Percentiles rank a stretch among this genome's conserved stretches.
Evolutionary conservation across 805 yeast species (phyloP).

Genomic region (Saturnispora gosingensis): DNA sequence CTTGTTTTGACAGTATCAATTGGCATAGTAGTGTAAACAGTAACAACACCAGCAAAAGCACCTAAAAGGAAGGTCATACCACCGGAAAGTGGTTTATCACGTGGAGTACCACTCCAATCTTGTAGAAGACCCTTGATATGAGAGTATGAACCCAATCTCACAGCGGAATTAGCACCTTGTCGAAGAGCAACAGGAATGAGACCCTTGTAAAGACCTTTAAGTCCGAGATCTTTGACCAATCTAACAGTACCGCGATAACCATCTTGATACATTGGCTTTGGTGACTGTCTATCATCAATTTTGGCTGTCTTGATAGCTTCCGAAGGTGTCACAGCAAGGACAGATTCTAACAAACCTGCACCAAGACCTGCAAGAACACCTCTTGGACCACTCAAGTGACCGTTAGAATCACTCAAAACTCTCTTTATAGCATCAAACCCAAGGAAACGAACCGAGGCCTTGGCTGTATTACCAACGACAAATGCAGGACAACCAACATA

Average conservation of each 20-base stretch:
- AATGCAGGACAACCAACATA: conserved; percentile 97
- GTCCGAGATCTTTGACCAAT: conserved; percentile 67
- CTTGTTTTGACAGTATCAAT: conserved; percentile 93
- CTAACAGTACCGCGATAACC: conserved; percentile 55
- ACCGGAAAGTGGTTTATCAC: conserved; percentile 67
- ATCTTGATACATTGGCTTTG: conserved; percentile 67
- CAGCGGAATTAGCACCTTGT: conserved; percentile 94
- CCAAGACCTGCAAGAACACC: conserved; percentile 97
- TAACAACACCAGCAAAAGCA: conserved; percentile 79
- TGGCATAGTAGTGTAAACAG: conserved; percentile 92
- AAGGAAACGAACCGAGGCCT: conserved; percentile 89
- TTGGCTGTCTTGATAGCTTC: conserved; percentile 94
- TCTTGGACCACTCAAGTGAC: conserved; percentile 79
- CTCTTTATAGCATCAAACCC: conserved; percentile 87
- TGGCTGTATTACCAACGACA: conserved; percentile 90
- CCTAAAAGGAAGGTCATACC: conserved; percentile 82
- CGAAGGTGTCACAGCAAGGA: conserved; percentile 91
- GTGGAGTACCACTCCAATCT: conserved; percentile 53
- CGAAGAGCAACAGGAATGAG: conserved; percentile 87
- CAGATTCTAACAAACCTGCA: conserved; percentile 88
- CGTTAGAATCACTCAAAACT: conserved; percentile 68
- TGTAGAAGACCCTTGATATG: conserved; percentile 75
- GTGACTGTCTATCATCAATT: conserved; percentile 81
- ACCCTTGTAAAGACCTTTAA: conserved; percentile 81
- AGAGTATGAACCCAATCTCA: conserved; percentile 86